phyloP scores from a whole-genome alignment of 2,329 filamentous ascomycete genomes.

The Trichoderma afroharzianum region DNA sequence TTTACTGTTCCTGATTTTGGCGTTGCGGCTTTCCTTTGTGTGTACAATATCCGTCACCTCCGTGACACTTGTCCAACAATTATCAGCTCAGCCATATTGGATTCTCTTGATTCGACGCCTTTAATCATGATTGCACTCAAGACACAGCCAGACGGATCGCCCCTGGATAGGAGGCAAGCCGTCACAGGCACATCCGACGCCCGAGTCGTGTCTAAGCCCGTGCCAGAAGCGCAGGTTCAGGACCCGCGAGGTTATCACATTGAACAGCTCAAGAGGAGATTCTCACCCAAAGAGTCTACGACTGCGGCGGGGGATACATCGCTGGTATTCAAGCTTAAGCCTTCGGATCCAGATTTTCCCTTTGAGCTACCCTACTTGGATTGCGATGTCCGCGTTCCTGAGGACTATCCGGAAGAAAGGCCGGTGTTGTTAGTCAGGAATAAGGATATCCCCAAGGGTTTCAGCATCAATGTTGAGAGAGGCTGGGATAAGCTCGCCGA shows the following conservation, averaged over 20 bases:
- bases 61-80: not conserved
- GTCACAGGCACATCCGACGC: conserved; percentile 42
- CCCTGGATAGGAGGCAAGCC: conserved; percentile 41
- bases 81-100: not conserved
- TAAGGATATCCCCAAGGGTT: conserved; percentile 65
- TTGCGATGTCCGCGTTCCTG: conserved; percentile 64
- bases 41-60: not conserved
- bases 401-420: conserved; percentile 54
- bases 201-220: conserved; percentile 60
- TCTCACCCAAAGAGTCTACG: conserved; percentile 45
- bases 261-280: conserved; percentile 67
- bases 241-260: conserved; percentile 73
- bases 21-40: not conserved
- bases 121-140: conserved; percentile 39
- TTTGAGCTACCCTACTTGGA: conserved; percentile 69
- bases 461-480: conserved; percentile 70
- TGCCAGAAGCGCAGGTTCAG: conserved; percentile 59
- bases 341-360: conserved; percentile 80
- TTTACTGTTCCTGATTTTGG: not conserved
- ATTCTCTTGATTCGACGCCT: not conserved
- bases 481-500: conserved; percentile 66
- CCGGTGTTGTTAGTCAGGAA: conserved; percentile 64
- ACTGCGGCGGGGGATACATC: conserved; percentile 49
- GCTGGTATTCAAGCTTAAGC: conserved; percentile 61
- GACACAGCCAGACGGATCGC: conserved; percentile 27